Base-by-base conservation (phyloP, 2,329 filamentous ascomycete genomes). In the Juglanconis oblonga region DNA sequence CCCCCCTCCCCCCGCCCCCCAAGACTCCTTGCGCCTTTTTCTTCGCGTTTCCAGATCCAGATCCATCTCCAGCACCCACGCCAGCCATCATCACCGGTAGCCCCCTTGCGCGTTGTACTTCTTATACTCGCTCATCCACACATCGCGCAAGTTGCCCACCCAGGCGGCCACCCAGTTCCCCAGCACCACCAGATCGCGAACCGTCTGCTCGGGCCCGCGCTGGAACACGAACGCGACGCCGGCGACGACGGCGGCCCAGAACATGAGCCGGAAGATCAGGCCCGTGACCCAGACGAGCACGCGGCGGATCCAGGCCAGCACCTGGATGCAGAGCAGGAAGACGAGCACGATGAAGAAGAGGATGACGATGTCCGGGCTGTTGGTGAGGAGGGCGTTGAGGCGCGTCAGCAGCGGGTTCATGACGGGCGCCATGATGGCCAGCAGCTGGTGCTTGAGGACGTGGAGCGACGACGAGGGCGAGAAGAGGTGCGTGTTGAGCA, bases 241-340 rank as follows among this genome's bases (percentile, higher is more conserved):
- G 0, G 80, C 78, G 4, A 81, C 75, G 2, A 93, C 66, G 2
- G 77, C 71, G 1, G 81, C 82, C 85, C 87, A 95, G 64, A 92
- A 85, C 1, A 83, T 72, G 47, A 92, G 66, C 31, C 82, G 76
- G 64, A 91, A 72, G 10, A 81, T 79, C 58, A 96, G 70, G n/a
- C 83, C 78, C 55, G 92, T 84, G 86, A 91, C 92, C 77, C 87
- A 96, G 69, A 92, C 77, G 60, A 96, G 79, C 24, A 91, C 76
- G 62, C 91, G 84, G 63, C 87, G 86, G 17, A 92, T 77, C 77
- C 89, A 88, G 64, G 88, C 76, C 47, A 95, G 78, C 59, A 93
- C 71, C 70, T 92, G 79, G 55, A 94, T 73, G 58, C 87, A 75
- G 35, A 87, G 66, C 49, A 88, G 74, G 4, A 90, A 76, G 8